Percentiles rank a stretch among this genome's conserved stretches.
Conservation (phyloP, 257 asterid species). For the Coffea eugenioides region DNA sequence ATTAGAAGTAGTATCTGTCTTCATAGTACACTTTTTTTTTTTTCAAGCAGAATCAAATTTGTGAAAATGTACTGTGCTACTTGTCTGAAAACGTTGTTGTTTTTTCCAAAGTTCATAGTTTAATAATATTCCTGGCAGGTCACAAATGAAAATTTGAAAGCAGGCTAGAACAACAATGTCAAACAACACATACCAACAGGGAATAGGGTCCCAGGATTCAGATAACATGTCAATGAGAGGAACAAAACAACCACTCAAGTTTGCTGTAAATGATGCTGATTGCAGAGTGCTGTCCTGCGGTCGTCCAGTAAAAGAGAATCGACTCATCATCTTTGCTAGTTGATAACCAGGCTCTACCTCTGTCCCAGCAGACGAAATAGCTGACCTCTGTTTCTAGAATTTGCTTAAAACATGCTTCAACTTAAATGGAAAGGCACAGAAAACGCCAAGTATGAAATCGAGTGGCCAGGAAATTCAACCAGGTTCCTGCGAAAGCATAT, state of each 20-base stretch:
- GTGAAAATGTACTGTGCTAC: too few species aligned
- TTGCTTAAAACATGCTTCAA: neutral
- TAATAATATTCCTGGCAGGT: neutral
- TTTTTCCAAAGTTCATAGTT: neutral
- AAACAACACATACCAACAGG: too few species aligned
- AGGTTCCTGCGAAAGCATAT: too few species aligned
- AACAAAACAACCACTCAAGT: neutral
- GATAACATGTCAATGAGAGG: too few species aligned
- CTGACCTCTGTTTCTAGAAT: neutral
- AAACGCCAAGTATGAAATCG: neutral
- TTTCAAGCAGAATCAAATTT: too few species aligned
- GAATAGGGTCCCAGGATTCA: too few species aligned
- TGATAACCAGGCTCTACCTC: neutral
- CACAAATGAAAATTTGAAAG: neutral
- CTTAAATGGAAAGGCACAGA: neutral
- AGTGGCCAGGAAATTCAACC: neutral
- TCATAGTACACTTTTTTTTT: neutral
- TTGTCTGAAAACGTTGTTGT: neutral
- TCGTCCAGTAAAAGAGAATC: neutral
- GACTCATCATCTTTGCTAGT: neutral
- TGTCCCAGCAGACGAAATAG: neutral
- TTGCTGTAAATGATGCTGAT: neutral
- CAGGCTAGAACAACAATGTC: neutral
- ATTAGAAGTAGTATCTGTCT: too few species aligned
- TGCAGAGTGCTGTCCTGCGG: neutral